These are phyloP conservation scores for Trichoderma atroviride DNA, from an alignment of 2,329 filamentous ascomycete genomes.

Conservation along the genomic window DNA sequence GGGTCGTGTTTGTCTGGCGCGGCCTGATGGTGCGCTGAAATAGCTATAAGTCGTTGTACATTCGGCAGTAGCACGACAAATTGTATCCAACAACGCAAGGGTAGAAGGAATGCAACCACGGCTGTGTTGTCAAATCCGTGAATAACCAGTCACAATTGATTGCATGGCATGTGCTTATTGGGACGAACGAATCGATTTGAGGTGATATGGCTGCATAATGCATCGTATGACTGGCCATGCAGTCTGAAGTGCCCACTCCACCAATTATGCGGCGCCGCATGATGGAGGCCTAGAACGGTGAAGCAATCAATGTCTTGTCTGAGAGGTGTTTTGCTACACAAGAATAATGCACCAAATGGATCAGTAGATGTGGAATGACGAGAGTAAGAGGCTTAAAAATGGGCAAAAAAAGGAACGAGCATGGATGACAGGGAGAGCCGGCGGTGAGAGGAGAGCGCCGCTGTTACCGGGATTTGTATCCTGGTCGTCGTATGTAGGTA, in stretches of 20 bases:
- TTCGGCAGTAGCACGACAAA: neutral
- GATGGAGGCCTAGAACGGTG: neutral
- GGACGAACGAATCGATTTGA: neutral
- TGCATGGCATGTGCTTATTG: neutral
- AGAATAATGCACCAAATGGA: neutral
- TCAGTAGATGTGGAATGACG: neutral
- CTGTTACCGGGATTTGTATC: constrained; percentile 12
- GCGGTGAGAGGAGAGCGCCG: constrained; percentile 11
- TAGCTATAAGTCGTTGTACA: neutral
- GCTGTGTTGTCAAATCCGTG: neutral
- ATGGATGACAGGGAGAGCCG: constrained; percentile 26
- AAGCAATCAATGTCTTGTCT: constrained; percentile 1
- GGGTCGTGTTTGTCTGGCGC: no score
- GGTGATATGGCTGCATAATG: constrained; percentile 13
- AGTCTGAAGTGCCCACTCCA: neutral
- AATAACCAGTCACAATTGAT: neutral
- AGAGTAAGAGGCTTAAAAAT: neutral
- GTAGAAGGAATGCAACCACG: neutral
- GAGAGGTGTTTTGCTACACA: neutral
- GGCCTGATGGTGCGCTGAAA: no score
- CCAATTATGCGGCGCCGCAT: neutral
- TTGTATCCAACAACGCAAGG: neutral
- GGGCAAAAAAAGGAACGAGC: neutral
- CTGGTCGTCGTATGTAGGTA: neutral
- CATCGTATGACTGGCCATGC: constrained; percentile 7